A percentile compares a stretch with the other conserved stretches of the same genome.
phyloP scores from a whole-genome alignment of 139 green algal species.

The Picochlorum costavermella region DNA sequence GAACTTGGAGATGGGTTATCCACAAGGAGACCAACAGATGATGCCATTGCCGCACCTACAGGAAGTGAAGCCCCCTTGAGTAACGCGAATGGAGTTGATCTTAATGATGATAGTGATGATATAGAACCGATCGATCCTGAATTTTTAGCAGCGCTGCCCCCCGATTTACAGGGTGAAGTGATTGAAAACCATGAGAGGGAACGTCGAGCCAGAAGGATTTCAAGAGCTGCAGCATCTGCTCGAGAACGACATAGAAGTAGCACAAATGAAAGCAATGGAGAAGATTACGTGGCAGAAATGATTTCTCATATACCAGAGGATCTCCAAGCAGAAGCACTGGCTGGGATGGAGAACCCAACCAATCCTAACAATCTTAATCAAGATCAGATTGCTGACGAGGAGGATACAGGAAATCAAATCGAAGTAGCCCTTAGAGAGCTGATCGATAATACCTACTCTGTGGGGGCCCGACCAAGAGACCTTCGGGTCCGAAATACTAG shows the following conservation, averaged over 20 bases:
- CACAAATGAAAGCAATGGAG: neutral
- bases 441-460: too few relatives aligned
- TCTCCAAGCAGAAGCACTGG: neutral
- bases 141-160: slow-evolving; percentile 87
- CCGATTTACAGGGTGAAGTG: slow-evolving; percentile 86
- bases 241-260: neutral
- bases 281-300: neutral
- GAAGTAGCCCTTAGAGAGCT: too few relatives aligned
- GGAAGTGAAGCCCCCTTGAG: slow-evolving; percentile 2
- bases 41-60: slow-evolving; percentile 28
- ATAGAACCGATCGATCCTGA: slow-evolving; percentile 73
- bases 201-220: slow-evolving; percentile 17
- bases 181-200: slow-evolving; percentile 63
- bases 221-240: slow-evolving; percentile 9
- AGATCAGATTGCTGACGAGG: too few relatives aligned
- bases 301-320: slow-evolving; percentile 1
- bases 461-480: too few relatives aligned
- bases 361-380: too few relatives aligned
- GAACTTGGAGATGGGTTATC: neutral
- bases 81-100: neutral
- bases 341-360: neutral
- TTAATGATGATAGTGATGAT: slow-evolving; percentile 20
- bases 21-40: slow-evolving; percentile 35
- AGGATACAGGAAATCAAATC: too few relatives aligned
- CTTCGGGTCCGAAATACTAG: too few relatives aligned